phyloP scores from a whole-genome alignment of 352 stramenopile genomes.

The Pythium grandisporangium region DNA sequence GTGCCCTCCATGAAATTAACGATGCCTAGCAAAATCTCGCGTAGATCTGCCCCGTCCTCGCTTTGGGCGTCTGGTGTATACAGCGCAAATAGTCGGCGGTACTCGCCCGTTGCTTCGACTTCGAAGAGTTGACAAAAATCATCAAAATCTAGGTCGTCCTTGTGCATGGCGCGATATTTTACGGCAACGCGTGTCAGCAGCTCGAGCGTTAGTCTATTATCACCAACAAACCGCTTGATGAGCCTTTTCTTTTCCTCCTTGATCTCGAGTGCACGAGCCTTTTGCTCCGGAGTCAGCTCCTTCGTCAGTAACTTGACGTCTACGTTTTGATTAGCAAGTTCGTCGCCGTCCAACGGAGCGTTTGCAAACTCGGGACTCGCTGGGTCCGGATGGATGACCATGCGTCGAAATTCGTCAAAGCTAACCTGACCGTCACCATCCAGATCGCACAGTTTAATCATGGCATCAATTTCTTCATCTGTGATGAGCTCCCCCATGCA shows the following conservation, averaged over 20 bases:
- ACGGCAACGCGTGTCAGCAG: conserved; percentile 44
- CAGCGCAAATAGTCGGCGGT: conserved; percentile 79
- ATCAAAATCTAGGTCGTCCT: conserved; percentile 50
- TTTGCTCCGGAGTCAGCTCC: conserved; percentile 36
- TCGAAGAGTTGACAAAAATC: conserved; percentile 82
- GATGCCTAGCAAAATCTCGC: conserved; percentile 87
- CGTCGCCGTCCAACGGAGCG: conserved; percentile 14
- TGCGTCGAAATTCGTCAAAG: conserved; percentile 86
- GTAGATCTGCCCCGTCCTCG: conserved; percentile 69
- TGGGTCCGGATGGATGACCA: conserved; percentile 89
- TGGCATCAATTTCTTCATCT: conserved; percentile 91
- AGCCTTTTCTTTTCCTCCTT: conserved; percentile 69
- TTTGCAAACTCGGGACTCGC: conserved; percentile 65
- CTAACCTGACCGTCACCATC: conserved; percentile 91
- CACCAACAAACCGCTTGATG: conserved; percentile 59
- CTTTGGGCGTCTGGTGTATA: conserved; percentile 65
- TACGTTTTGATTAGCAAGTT: conserved; percentile 6
- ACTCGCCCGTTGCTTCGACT: conserved; percentile 84
- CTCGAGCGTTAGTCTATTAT: conserved; percentile 56
- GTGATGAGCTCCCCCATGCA: conserved; percentile 95
- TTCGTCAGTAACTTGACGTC: conserved; percentile 22
- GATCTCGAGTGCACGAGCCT: conserved; percentile 35
- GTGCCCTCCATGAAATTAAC: conserved; percentile 83
- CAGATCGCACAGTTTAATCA: conserved; percentile 89
- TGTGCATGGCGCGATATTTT: conserved; percentile 52